These are phyloP conservation scores for Calonectria hongkongensis DNA, from an alignment of 2,329 filamentous ascomycete species.

Conservation along the genomic window DNA sequence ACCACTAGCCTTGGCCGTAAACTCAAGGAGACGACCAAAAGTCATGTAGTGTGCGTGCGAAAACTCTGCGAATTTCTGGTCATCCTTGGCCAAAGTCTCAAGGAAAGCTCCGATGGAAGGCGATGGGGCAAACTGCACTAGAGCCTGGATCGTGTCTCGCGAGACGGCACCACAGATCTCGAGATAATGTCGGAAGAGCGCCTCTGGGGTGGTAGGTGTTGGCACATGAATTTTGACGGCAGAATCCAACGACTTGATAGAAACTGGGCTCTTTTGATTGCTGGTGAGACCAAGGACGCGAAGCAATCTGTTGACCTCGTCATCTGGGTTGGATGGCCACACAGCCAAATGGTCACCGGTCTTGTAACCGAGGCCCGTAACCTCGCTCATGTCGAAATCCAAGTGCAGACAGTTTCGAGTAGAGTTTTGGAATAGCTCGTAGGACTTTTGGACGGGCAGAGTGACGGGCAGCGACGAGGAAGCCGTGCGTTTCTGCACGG, in stretches of 20 bases:
- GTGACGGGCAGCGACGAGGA: constrained; percentile 40
- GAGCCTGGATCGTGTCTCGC: constrained; percentile 63
- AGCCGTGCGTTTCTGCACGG: constrained; percentile 42
- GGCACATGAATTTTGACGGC: constrained; percentile 55
- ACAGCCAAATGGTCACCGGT: constrained; percentile 65
- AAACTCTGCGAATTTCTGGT: constrained; percentile 45
- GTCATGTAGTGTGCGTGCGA: constrained; percentile 51
- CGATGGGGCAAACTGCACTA: constrained; percentile 71
- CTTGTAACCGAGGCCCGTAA: constrained; percentile 57
- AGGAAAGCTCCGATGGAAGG: constrained; percentile 61
- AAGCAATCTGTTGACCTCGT: constrained; percentile 58
- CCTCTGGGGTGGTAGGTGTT: constrained; percentile 61
- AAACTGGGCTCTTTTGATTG: constrained; percentile 48
- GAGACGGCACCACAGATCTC: constrained; percentile 61
- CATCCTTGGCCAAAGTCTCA: constrained; percentile 41
- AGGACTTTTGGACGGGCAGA: constrained; percentile 39
- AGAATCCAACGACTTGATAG: constrained; percentile 49
- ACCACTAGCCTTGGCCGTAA: constrained; percentile 34
- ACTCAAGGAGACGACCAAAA: constrained; percentile 51
- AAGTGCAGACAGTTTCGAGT: constrained; percentile 59
- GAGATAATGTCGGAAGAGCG: constrained; percentile 66
- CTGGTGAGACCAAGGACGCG: constrained; percentile 49
- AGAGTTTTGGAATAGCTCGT: constrained; percentile 46
- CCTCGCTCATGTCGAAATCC: constrained; percentile 59
- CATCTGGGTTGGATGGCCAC: constrained; percentile 61